A percentile compares a stretch with the other conserved stretches of the same genome.
phyloP scores from a whole-genome alignment of 2,329 filamentous ascomycete species.

The Cytospora leucostoma region DNA sequence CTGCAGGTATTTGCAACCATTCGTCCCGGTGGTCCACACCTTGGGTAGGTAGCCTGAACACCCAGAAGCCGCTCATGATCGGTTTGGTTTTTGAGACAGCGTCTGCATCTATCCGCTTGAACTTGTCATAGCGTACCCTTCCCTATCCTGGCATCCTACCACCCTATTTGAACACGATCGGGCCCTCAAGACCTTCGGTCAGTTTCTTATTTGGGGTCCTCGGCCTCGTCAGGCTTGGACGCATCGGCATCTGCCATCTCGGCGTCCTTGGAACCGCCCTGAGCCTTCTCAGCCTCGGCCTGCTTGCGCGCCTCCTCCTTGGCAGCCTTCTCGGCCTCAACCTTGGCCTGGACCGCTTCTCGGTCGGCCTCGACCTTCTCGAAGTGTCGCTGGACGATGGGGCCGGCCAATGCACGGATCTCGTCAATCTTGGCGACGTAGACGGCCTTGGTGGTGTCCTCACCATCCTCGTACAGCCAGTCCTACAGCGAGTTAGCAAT shows the following conservation, averaged over 20 bases:
- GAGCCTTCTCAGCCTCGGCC: conserved; percentile 52
- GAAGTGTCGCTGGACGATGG: conserved; percentile 90
- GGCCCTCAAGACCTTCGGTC: neutral
- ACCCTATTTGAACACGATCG: conserved; percentile 4
- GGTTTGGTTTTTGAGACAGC: neutral
- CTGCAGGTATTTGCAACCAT: conserved; percentile 4
- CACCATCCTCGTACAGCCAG: conserved; percentile 97
- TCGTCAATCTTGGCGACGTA: conserved; percentile 97
- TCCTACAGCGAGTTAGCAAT: conserved; percentile 61
- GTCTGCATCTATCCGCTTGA: neutral
- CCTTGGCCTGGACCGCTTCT: conserved; percentile 72
- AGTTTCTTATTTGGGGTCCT: conserved; percentile 33
- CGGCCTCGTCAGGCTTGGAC: conserved; percentile 52
- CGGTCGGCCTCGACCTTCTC: conserved; percentile 91
- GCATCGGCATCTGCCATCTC: conserved; percentile 66
- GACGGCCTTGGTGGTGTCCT: conserved; percentile 89
- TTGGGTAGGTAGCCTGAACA: neutral
- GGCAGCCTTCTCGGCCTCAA: conserved; percentile 76
- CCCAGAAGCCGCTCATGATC: conserved; percentile 4
- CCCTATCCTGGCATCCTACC: neutral
- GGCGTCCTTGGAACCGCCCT: conserved; percentile 52
- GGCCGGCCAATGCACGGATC: conserved; percentile 85
- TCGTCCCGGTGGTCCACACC: neutral
- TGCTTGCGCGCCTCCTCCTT: conserved; percentile 62
- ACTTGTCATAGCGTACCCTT: neutral